Percentiles rank a stretch among this genome's conserved stretches.
phyloP scores from a whole-genome alignment of 495 filamentous ascomycete genomes.

The Lasiosphaeris hirsuta region DNA sequence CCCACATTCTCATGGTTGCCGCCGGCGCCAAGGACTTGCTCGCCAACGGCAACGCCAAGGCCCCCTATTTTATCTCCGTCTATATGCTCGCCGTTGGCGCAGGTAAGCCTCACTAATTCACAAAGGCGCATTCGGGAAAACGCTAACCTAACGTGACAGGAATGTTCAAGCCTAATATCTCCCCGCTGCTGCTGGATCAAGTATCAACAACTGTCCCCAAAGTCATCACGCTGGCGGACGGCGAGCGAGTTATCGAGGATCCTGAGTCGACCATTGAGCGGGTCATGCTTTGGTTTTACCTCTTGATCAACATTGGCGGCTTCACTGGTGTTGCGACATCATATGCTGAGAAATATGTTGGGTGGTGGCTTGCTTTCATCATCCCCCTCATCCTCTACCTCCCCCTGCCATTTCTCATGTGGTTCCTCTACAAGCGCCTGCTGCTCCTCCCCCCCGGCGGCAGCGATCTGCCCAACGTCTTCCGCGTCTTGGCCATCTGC shows the following conservation, averaged over 20 bases:
- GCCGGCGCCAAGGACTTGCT: slow-evolving; percentile 59
- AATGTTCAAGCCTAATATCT: slow-evolving; percentile 65
- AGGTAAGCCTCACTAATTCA: slow-evolving; percentile 53
- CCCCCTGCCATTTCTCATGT: slow-evolving; percentile 52
- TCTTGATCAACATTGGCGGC: slow-evolving; percentile 64
- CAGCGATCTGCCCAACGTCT: slow-evolving; percentile 52
- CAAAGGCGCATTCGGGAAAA: neutral
- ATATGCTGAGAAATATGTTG: slow-evolving; percentile 52
- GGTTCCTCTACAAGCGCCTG: slow-evolving; percentile 50
- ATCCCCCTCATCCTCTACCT: slow-evolving; percentile 63
- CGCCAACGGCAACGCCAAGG: slow-evolving; percentile 51
- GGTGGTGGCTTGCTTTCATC: slow-evolving; percentile 71
- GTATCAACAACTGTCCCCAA: slow-evolving; percentile 46
- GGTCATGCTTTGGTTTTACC: slow-evolving; percentile 64
- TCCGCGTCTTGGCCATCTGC: slow-evolving; percentile 51
- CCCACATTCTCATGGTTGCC: slow-evolving; percentile 61
- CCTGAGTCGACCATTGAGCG: slow-evolving; percentile 59
- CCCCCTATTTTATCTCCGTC: slow-evolving; percentile 57
- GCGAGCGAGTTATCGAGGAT: slow-evolving; percentile 57
- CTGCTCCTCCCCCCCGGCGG: slow-evolving; percentile 51
- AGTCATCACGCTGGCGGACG: slow-evolving; percentile 41
- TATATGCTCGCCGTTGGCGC: slow-evolving; percentile 59
- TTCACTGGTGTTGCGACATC: slow-evolving; percentile 53
- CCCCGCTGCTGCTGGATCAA: slow-evolving; percentile 59
- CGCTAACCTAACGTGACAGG: slow-evolving; percentile 21